Base-by-base conservation (phyloP, 345 rosid species). In the Turritis glabra region DNA sequence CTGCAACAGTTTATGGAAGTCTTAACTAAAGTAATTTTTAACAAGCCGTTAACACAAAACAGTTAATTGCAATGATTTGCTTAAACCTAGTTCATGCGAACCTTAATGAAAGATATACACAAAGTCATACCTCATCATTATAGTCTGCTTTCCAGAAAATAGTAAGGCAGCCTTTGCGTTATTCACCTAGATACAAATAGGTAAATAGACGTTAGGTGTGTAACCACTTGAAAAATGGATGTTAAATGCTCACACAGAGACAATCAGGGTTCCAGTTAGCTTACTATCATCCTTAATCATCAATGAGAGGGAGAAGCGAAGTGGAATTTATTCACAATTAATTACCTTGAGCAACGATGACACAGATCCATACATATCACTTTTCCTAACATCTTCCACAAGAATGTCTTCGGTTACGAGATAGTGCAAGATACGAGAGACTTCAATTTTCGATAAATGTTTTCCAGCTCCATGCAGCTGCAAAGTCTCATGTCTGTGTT, bases 391-490 rank as follows among this genome's bases (percentile, higher is more conserved):
- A 18, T 92, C 99, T 84, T 92, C 99, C 64, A 77, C 77, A 70
- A 95, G 97, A 71, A 83, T 82, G 68, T 90, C 97, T 54, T 90
- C 92, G 9, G 84, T 86, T 40, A 95, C 97, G 66, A 95, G 96
- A 82, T 91, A 89, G 6, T 89, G 93, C 72, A 95, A 55, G 77
- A 95, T 58, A 35, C 97, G 89, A 43, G 92, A 92, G 41, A 96
- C 97, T 87, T 95, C 99, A 73, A 83, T 83, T 83, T 89, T 95
- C 29, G 84, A 75, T 58, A 92, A 68, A 53, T 84, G 89, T 82
- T 95, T 95, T 76, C 99, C 99, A 48, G 90, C 96, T 68, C 97
- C 99, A 85, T 95, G 99, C 66, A 95, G 75, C 52, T 84, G 87
- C 82, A 90, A 73, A 75, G 81, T 84, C 74, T 95, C 89, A 38